Evolutionary conservation across 2,329 filamentous ascomycete species (phyloP).

Genomic region (Madurella mycetomatis): DNA sequence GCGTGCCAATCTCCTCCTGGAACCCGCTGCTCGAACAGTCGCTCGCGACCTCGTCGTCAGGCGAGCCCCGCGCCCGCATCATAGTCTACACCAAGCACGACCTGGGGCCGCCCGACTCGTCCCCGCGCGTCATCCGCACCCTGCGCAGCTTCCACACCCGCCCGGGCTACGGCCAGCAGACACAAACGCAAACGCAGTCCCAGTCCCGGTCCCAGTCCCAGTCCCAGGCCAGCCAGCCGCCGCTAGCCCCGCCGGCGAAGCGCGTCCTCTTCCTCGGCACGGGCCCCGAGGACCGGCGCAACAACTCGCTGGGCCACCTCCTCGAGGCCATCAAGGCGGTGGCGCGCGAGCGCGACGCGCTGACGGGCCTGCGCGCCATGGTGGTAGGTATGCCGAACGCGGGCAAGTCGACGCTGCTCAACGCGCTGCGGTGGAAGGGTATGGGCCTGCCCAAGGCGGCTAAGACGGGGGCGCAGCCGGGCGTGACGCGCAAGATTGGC

Average conservation of each 20-base stretch:
- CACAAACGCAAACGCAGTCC: no score
- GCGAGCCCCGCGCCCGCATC: constrained; percentile 69
- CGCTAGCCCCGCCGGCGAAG: constrained; percentile 22
- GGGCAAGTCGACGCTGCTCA: constrained; percentile 92
- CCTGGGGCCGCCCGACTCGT: constrained; percentile 46
- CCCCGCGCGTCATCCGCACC: not conserved
- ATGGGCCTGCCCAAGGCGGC: constrained; percentile 62
- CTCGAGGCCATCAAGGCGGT: constrained; percentile 48
- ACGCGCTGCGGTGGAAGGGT: constrained; percentile 69
- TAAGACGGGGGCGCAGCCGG: constrained; percentile 78
- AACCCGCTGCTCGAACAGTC: constrained; percentile 85
- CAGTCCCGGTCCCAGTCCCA: no score
- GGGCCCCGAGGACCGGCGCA: constrained; percentile 26
- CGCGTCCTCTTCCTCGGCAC: constrained; percentile 30
- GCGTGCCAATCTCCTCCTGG: constrained; percentile 80
- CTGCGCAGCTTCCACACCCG: constrained; percentile 9
- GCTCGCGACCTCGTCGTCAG: constrained; percentile 67
- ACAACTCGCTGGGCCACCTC: constrained; percentile 27
- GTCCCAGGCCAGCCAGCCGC: not conserved
- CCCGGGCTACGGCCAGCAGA: no score
- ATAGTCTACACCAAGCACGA: constrained; percentile 91
- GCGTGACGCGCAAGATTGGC: constrained; percentile 80
- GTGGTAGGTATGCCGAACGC: constrained; percentile 98
- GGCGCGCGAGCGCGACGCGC: constrained; percentile 47
- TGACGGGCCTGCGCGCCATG: constrained; percentile 81